Base-by-base conservation (phyloP, 139 green algal genomes). In the Chlamydomonas applanata region DNA sequence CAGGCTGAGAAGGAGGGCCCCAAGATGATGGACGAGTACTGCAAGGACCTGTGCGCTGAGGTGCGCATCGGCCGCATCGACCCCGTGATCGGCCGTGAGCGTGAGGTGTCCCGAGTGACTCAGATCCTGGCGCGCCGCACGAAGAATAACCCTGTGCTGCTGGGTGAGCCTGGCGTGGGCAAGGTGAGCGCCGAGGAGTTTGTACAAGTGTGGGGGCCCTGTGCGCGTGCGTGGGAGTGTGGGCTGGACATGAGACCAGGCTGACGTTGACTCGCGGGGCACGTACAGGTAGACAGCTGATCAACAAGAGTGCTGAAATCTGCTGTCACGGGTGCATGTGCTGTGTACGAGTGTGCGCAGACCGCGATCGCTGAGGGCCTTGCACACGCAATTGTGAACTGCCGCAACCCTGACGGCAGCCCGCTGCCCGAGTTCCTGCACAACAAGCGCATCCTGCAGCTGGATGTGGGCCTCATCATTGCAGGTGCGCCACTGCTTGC, bases 111-210 rank as follows among this genome's bases (percentile, higher is more conserved):
- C 65, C 89, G 95, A 35, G 85, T 97, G 11, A 90, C 91, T 27
- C 81, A 99, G 90, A 97, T 99, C 73, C 83, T 99, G 67, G 96
- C 88, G 19, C 79, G 91, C 13, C 83, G 89, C 73, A 89, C 80
- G 53, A 97, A 97, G 87, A 98, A 97, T 91, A 99, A 98, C 89
- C 95, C 96, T 54, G 93, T 99, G 67, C 87, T 99, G 71, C 85
- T 99, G 72, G 95, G 95, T 30, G 94, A 99, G 82, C 94, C 95
- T n/a, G 94, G 75, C 72, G 73, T 67, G 35, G 57, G 56, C 35
- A 76, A 76, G 56, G 56, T 76, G 30, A 14, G 69, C 3, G 46
- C n/a, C n/a, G n/a, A n/a, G n/a, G n/a, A n/a, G n/a, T n/a, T n/a
- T n/a, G n/a, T n/a, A n/a, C n/a, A n/a, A n/a, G n/a, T n/a, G n/a